Conservation (phyloP, 2,329 filamentous ascomycete species). For the Apiospora kogelbergensis region DNA sequence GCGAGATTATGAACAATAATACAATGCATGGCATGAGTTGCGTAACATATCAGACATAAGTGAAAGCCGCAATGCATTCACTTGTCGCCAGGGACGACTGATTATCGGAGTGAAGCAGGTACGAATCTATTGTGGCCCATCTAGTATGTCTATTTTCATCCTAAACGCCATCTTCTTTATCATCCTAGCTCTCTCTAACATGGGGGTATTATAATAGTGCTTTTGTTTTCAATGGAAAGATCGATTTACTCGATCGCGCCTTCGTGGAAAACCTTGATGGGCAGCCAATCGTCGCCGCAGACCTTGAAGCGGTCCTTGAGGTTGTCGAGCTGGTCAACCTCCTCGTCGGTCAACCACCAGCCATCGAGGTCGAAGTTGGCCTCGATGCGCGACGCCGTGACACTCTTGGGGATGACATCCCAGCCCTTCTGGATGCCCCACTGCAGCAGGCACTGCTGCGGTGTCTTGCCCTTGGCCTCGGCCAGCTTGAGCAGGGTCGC, state of each 20-base stretch:
- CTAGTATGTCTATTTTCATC: background rate
- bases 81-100: background rate
- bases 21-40: background rate
- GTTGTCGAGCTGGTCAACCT: constrained; percentile 56
- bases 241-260: constrained; percentile 62
- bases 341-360: constrained; percentile 70
- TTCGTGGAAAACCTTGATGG: constrained; percentile 76
- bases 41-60: background rate
- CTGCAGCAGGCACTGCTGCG: constrained; percentile 74
- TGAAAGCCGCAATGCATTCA: background rate
- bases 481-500: constrained; percentile 62
- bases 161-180: background rate
- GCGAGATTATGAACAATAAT: background rate
- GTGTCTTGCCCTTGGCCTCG: constrained; percentile 64
- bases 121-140: background rate
- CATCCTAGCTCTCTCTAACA: background rate
- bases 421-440: constrained; percentile 83
- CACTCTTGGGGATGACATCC: constrained; percentile 83
- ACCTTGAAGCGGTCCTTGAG: constrained; percentile 80
- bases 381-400: constrained; percentile 71
- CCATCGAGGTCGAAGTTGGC: constrained; percentile 75
- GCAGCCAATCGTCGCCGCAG: constrained; percentile 72
- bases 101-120: background rate
- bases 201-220: background rate
- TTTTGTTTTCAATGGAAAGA: background rate